A percentile compares a stretch with the other conserved stretches of the same genome.
Evolutionary conservation across 805 yeast genomes (phyloP).

Genomic region (Metschnikowia amazonensis): DNA sequence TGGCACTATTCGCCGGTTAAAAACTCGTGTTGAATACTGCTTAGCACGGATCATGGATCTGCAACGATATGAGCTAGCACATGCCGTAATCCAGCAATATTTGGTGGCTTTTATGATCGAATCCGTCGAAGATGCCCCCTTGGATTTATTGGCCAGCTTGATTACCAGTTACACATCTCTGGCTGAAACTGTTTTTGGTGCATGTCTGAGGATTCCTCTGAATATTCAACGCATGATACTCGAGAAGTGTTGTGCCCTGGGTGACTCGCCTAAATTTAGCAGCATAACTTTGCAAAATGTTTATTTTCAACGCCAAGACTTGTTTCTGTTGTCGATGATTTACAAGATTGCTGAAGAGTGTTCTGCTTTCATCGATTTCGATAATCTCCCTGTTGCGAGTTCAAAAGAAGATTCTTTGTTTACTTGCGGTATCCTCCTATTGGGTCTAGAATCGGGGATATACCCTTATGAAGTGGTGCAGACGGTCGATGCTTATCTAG

Average conservation of each 20-base stretch:
- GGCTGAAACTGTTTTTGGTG: not conserved
- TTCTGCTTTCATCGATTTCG: slow-evolving; percentile 4
- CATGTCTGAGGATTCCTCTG: not conserved
- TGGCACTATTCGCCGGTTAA: not conserved
- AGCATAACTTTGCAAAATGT: not conserved
- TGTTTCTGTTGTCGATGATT: not conserved
- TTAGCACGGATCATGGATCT: slow-evolving; percentile 2
- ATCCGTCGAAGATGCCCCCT: not conserved
- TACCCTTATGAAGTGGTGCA: not conserved
- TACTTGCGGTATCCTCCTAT: not conserved
- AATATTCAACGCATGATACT: not conserved
- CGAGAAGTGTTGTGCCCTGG: not conserved
- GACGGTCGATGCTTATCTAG: not conserved
- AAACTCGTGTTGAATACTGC: slow-evolving; percentile 2
- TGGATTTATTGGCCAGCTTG: not conserved
- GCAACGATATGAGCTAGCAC: not conserved
- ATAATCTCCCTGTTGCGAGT: not conserved
- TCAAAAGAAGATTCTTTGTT: not conserved
- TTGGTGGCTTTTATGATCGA: not conserved
- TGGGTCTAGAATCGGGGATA: not conserved
- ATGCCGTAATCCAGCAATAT: not conserved
- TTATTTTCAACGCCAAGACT: not conserved
- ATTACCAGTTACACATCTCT: not conserved
- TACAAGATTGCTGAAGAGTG: slow-evolving; percentile 1
- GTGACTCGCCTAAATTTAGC: not conserved